phyloP scores from a whole-genome alignment of 257 asterid genomes.

The Vinca minor region DNA sequence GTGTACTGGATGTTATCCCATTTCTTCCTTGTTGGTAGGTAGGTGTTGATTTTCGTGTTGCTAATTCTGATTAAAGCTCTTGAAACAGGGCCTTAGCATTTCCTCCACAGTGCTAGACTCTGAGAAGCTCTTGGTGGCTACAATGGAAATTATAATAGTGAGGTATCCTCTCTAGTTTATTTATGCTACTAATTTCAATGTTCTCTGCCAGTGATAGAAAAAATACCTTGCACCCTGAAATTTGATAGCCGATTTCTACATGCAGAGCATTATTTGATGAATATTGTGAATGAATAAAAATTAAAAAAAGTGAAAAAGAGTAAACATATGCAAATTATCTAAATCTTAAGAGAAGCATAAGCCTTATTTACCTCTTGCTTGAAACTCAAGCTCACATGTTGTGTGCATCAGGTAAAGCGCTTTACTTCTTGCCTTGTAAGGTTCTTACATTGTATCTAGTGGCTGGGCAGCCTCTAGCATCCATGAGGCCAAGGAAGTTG shows the following conservation, averaged over 20 bases:
- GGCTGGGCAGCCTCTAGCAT: not conserved
- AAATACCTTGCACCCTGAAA: not conserved
- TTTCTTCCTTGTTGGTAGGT: not conserved
- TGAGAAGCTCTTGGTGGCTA: constrained; percentile 80
- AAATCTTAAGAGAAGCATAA: too few relatives aligned
- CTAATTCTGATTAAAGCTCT: constrained; percentile 5
- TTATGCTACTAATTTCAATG: not conserved
- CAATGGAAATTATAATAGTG: constrained; percentile 83
- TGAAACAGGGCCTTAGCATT: constrained; percentile 77
- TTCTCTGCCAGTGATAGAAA: not conserved
- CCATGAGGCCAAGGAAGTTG: not conserved
- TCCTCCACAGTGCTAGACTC: constrained; percentile 63
- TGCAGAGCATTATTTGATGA: not conserved
- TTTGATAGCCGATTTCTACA: not conserved
- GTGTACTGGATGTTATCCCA: not conserved
- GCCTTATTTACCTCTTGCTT: too few relatives aligned
- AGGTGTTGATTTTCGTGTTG: not conserved
- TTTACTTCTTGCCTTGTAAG: not conserved
- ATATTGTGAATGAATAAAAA: not conserved
- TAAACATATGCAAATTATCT: not conserved
- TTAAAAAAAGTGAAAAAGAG: not conserved
- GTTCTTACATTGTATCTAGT: not conserved
- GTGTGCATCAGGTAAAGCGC: not conserved
- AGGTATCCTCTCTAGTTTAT: constrained; percentile 41
- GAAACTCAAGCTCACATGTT: too few relatives aligned